Evolutionary conservation across 768 basidiomycete genomes (phyloP).

Genomic region (Phlebiopsis gigantea): DNA sequence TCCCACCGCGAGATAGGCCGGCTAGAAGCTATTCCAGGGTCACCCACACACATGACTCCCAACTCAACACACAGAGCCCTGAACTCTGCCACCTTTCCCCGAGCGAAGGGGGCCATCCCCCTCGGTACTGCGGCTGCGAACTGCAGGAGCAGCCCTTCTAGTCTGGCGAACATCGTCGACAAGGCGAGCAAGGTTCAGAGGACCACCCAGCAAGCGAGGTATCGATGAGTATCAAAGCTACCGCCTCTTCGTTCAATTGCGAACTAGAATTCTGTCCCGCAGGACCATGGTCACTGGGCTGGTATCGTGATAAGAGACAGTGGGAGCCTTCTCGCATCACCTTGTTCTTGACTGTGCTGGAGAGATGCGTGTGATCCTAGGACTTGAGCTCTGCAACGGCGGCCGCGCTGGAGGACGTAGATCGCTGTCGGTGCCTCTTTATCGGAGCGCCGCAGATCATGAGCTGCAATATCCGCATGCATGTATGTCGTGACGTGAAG

Average conservation of each 20-base stretch:
- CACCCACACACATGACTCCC: background rate
- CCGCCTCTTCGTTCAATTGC: background rate
- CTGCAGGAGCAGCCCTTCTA: background rate
- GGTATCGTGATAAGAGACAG: background rate
- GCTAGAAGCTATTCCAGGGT: background rate
- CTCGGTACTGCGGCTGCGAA: background rate
- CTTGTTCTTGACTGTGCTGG: too few relatives aligned
- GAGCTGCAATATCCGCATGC: background rate
- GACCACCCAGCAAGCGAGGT: background rate
- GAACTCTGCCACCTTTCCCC: background rate
- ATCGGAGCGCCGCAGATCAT: background rate
- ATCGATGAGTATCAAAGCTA: background rate
- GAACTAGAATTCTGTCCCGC: too few relatives aligned
- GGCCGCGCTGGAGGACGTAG: background rate
- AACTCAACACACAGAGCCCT: background rate
- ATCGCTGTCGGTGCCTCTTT: background rate
- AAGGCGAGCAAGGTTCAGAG: constrained; percentile 7
- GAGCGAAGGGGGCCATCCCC: too few relatives aligned
- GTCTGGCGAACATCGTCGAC: background rate
- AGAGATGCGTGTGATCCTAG: background rate
- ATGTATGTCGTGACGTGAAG: background rate
- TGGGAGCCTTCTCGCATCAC: background rate
- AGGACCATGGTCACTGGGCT: background rate
- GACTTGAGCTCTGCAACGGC: background rate
- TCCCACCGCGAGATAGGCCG: background rate